Evolutionary conservation across 208 protist species (phyloP), one percentile per base, ranked within the genome.

Genomic region (Wallacemonas sp.): DNA sequence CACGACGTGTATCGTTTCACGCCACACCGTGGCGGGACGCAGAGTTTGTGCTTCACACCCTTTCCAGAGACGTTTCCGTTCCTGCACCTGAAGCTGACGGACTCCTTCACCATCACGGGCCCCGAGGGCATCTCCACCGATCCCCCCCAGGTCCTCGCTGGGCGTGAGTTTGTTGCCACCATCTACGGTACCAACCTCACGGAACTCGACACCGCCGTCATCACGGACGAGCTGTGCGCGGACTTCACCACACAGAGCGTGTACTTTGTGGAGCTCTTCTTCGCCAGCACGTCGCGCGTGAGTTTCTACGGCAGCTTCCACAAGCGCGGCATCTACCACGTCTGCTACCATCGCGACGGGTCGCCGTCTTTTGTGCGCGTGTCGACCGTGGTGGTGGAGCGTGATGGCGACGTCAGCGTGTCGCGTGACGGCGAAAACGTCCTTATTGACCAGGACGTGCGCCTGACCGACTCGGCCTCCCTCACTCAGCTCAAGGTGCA

Each of bases 141-240:
- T 46, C 87, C 87, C 8, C 80, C 75, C 21, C 82, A 88, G 70
- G 74, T 90, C 47, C 80, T 80, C 62, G 73, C 81, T 3, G 80
- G 84, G 47, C 46, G 80, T n/a, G 87, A 93, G 76, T 93, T 90
- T 62, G 81, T 68, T 14, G 87, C 83, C 19, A 88, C 78, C 46
- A 81, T 93, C 36, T 93, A 86, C 57, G 87, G 87, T 69, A 90
- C 83, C 2, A 87, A 93, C 71, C 71, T 93, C 46, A 84, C 83
- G 4, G 81, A 88, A 62, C 72, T 64, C 47, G 87, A 93, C 76
- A 87, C 78, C 12, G 78, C 77, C 2, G 77, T 89, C 61, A 89
- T 93, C 57, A 90, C 87, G 16, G 76, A 83, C 34, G 74, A 88
- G 63, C 66, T 80, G 61, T 92, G 86, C 68, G 74, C 73, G 41